Evolutionary conservation across 2,329 filamentous ascomycete species (phyloP).

Genomic region (Tolypocladium pustulatum): DNA sequence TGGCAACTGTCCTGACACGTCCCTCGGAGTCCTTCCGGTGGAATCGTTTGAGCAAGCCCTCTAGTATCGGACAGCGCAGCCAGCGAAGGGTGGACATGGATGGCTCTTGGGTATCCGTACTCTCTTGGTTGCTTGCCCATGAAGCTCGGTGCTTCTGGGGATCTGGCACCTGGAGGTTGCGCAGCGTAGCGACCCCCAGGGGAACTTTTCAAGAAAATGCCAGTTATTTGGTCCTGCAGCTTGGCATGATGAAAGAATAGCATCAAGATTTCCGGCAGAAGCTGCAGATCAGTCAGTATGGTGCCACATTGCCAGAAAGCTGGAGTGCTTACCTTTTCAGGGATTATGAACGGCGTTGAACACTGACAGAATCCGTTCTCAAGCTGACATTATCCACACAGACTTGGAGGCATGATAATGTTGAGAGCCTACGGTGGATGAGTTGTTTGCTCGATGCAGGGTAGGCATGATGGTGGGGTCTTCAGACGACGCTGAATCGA

Average conservation of each 20-base stretch:
- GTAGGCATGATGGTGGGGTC: background rate
- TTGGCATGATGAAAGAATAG: background rate
- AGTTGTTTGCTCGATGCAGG: background rate
- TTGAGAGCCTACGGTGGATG: background rate
- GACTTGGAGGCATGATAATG: background rate
- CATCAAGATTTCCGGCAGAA: background rate
- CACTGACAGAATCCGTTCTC: background rate
- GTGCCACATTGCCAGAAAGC: background rate
- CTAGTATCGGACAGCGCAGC: constrained; percentile 1
- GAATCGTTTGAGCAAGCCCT: constrained; percentile 8
- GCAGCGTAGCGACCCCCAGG: background rate
- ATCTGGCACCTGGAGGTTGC: background rate
- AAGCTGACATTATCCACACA: background rate
- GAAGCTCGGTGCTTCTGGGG: constrained; percentile 1
- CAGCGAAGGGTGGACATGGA: background rate
- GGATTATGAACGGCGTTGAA: background rate
- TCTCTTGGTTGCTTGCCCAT: background rate
- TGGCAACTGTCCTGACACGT: constrained; percentile 6
- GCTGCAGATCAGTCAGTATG: background rate
- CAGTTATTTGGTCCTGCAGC: background rate
- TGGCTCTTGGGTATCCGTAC: no score
- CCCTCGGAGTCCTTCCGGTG: constrained; percentile 7
- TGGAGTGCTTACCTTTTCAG: background rate
- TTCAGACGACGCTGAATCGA: background rate
- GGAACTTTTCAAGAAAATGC: background rate